phyloP scores from a whole-genome alignment of 345 rosid genomes.

The Gossypium arboreum region DNA sequence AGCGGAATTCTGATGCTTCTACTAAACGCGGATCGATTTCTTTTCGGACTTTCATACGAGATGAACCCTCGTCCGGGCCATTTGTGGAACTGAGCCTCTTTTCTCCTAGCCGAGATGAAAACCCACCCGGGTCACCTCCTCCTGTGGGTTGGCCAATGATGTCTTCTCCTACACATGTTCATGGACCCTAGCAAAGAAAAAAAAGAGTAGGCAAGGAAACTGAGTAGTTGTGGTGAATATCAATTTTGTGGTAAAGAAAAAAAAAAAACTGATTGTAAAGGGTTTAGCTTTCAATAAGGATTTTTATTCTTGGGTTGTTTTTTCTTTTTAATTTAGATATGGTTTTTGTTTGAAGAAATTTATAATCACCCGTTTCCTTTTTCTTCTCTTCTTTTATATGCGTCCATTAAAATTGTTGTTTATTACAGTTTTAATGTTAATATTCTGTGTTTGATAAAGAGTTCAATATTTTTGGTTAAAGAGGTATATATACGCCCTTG shows the following conservation, averaged over 20 bases:
- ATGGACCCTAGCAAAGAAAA: constrained; percentile 20
- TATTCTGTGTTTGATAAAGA: no score
- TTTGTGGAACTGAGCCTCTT: constrained; percentile 68
- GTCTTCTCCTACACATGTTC: constrained; percentile 28
- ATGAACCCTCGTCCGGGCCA: constrained; percentile 40
- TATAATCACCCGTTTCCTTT: constrained; percentile 19
- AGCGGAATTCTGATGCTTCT: constrained; percentile 57
- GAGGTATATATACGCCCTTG: no score
- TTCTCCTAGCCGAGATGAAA: constrained; percentile 49
- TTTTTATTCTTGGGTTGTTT: constrained; percentile 37
- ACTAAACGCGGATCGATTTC: constrained; percentile 64
- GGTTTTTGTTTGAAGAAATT: constrained; percentile 37
- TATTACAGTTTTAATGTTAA: not conserved
- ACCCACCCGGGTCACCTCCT: constrained; percentile 52
- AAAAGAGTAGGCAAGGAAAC: constrained; percentile 8
- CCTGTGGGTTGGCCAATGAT: constrained; percentile 63
- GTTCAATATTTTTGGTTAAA: no score
- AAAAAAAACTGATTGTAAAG: constrained; percentile 70
- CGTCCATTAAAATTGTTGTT: not conserved
- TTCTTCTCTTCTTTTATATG: not conserved
- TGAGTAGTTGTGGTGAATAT: constrained; percentile 36
- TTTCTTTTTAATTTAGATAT: constrained; percentile 31
- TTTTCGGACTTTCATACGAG: constrained; percentile 44
- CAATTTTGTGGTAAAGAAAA: constrained; percentile 68
- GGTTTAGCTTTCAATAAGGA: constrained; percentile 53